These are phyloP conservation scores for Starmerella lactis-condensi DNA, from an alignment of 805 yeast genomes.

Conservation along the genomic window DNA sequence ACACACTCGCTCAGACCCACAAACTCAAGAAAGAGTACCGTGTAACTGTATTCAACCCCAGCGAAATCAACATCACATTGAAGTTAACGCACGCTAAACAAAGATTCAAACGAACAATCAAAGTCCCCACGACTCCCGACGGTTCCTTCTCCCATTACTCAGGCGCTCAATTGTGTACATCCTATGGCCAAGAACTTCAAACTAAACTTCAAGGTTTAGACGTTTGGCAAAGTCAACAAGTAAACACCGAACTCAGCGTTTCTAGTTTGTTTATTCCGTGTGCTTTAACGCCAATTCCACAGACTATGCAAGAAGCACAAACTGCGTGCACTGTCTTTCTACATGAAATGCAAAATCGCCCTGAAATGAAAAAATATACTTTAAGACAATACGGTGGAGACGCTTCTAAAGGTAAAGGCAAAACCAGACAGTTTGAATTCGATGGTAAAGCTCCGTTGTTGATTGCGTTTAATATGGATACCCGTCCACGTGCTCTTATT, in stretches of 20 bases:
- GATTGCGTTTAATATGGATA: slow-evolving; percentile 55
- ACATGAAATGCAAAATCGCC: slow-evolving; percentile 21
- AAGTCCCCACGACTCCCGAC: no score
- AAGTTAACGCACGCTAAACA: slow-evolving; percentile 24
- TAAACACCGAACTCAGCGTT: slow-evolving; percentile 28
- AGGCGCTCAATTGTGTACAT: slow-evolving; percentile 31
- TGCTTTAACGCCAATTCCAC: slow-evolving; percentile 32
- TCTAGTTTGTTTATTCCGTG: slow-evolving; percentile 45
- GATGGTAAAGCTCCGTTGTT: slow-evolving; percentile 39
- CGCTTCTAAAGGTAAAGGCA: slow-evolving; percentile 37
- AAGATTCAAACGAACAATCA: no score
- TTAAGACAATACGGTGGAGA: slow-evolving; percentile 79
- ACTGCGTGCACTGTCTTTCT: slow-evolving; percentile 12
- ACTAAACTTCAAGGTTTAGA: slow-evolving; percentile 21
- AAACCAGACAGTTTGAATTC: slow-evolving; percentile 57
- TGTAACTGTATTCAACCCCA: slow-evolving; percentile 34
- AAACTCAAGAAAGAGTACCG: slow-evolving; percentile 58
- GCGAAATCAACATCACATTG: slow-evolving; percentile 46
- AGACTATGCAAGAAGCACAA: slow-evolving; percentile 33
- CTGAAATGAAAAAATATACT: slow-evolving; percentile 17
- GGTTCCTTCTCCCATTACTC: slow-evolving; percentile 23
- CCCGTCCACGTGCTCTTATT: slow-evolving; percentile 53
- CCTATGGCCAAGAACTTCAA: slow-evolving; percentile 31
- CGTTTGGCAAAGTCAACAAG: slow-evolving; percentile 6
- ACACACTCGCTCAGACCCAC: slow-evolving; percentile 20